These are phyloP conservation scores for Talaromyces marneffei DNA, from an alignment of 2,329 filamentous ascomycete genomes.

Conservation along the genomic window DNA sequence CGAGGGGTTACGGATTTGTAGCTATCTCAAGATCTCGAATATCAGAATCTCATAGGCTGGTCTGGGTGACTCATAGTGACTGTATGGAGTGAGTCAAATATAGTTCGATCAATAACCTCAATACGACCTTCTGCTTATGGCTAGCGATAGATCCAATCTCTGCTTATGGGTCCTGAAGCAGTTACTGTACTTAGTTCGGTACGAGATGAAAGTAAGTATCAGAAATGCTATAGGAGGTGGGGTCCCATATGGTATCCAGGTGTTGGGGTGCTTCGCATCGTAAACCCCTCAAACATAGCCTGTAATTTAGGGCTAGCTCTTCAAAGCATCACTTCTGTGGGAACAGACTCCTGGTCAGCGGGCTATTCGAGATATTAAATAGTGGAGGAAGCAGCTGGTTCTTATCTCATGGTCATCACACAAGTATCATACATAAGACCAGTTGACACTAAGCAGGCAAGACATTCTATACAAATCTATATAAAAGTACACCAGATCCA, in stretches of 20 bases:
- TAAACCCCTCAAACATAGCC: too few relatives aligned
- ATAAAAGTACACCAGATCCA: background rate
- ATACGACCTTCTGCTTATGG: background rate
- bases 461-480: background rate
- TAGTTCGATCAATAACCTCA: background rate
- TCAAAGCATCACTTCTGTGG: background rate
- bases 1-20: background rate
- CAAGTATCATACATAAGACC: background rate
- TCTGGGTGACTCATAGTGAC: background rate
- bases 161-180: background rate
- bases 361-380: background rate
- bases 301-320: background rate
- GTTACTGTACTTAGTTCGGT: background rate
- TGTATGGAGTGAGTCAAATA: background rate
- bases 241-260: background rate
- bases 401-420: background rate
- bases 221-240: background rate
- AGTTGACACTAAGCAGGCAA: background rate
- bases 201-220: background rate
- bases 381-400: background rate
- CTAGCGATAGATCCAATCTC: background rate
- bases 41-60: background rate
- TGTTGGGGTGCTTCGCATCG: background rate
- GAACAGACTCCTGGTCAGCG: background rate
- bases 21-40: background rate